Percentiles rank a stretch among this genome's conserved stretches.
Conservation (phyloP, 768 basidiomycete genomes). For the Clavaria fumosa region DNA sequence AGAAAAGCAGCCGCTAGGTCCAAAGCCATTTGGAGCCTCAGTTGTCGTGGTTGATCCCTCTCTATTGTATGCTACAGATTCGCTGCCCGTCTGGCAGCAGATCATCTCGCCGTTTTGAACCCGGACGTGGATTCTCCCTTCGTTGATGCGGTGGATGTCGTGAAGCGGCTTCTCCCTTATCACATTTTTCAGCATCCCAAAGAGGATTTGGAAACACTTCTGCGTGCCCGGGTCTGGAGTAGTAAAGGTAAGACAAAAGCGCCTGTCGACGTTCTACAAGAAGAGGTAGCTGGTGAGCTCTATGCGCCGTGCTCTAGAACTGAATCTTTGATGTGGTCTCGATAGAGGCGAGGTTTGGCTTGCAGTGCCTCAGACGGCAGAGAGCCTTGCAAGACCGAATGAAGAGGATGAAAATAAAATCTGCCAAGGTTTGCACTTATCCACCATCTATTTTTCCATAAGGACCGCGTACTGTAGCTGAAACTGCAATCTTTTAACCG, state of each 20-base stretch:
- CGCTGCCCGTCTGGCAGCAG: constrained; percentile 36
- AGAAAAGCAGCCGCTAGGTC: constrained; percentile 36
- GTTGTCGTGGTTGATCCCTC: constrained; percentile 1
- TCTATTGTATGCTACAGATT: constrained; percentile 26
- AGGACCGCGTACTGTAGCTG: neutral
- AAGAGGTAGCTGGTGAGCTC: constrained; percentile 7
- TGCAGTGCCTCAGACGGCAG: constrained; percentile 48
- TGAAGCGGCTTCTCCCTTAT: constrained; percentile 63
- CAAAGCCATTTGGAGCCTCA: constrained; percentile 8
- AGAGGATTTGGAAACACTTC: constrained; percentile 36
- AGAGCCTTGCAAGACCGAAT: constrained; percentile 44
- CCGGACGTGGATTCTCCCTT: constrained; percentile 66
- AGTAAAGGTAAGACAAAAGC: no score
- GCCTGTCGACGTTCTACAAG: no score
- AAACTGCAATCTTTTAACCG: no score
- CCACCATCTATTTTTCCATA: neutral
- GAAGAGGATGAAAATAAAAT: constrained; percentile 32
- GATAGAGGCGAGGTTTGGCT: constrained; percentile 56
- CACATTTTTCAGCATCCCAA: constrained; percentile 65
- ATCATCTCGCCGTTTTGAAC: constrained; percentile 43
- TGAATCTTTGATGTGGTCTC: no score
- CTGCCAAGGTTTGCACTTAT: constrained; percentile 35
- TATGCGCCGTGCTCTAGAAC: no score
- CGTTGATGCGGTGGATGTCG: constrained; percentile 39
- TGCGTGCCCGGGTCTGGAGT: no score